A percentile compares a stretch with the other conserved stretches of the same genome.
Evolutionary conservation across 805 yeast genomes (phyloP).

Genomic region (Kuraishia floccosa): DNA sequence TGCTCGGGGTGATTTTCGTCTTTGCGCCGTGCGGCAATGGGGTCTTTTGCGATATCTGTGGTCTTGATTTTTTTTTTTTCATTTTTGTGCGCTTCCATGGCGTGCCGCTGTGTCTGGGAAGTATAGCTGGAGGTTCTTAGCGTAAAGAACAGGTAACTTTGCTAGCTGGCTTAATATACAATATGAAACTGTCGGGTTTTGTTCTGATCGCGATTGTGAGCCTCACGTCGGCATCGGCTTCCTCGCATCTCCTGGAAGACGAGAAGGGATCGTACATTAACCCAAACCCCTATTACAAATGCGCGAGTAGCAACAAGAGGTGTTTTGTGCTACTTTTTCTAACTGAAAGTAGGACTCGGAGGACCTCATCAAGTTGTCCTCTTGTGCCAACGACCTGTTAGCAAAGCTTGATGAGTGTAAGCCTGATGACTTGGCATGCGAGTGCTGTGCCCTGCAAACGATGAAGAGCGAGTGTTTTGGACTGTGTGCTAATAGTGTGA

Average conservation of each 20-base stretch:
- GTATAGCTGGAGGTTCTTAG: no score
- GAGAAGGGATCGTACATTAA: neutral
- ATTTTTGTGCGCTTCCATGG: no score
- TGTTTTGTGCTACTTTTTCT: neutral
- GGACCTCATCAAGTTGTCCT: slow-evolving; percentile 27
- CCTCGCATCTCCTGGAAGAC: neutral
- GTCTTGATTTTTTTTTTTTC: no score
- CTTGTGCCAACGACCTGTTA: slow-evolving; percentile 35
- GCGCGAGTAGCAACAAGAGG: neutral
- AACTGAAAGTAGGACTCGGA: slow-evolving; percentile 10
- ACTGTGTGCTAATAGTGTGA: slow-evolving; percentile 28
- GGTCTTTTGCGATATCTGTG: no score
- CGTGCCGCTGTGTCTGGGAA: no score
- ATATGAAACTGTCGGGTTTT: no score
- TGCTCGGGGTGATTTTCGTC: neutral
- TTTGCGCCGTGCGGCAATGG: no score
- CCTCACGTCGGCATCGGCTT: no score
- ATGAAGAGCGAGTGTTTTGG: slow-evolving; percentile 32
- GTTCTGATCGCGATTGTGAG: no score
- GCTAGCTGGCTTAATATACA: no score
- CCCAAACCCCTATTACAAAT: neutral
- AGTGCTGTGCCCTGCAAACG: slow-evolving; percentile 43
- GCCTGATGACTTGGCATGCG: slow-evolving; percentile 43
- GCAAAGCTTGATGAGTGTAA: slow-evolving; percentile 35
- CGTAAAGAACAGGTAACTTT: no score